Percentiles rank a stretch among this genome's conserved stretches.
Evolutionary conservation across 2,329 filamentous ascomycete genomes (phyloP).

Genomic region (Thermothelomyces thermophilus): DNA sequence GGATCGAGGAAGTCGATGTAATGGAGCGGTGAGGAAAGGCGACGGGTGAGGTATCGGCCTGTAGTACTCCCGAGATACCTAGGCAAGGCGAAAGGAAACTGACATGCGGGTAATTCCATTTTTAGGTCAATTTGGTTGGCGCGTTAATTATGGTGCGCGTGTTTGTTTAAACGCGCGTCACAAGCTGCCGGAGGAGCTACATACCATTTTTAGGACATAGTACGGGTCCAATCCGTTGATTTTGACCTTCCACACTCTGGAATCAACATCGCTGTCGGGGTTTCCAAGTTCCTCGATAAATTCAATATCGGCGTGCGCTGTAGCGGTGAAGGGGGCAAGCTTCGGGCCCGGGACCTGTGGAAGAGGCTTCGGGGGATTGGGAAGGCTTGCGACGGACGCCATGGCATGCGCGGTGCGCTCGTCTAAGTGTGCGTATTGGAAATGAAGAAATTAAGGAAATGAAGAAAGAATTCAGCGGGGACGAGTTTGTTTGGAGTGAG

Average conservation of each 20-base stretch:
- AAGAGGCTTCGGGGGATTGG: constrained; percentile 1
- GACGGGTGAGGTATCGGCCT: background rate
- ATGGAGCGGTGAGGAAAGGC: background rate
- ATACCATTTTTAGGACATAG: constrained; percentile 12
- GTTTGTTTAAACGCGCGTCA: too few species aligned
- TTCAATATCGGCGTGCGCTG: constrained; percentile 5
- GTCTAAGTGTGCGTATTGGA: too few species aligned
- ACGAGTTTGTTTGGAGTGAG: too few species aligned
- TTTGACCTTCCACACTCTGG: constrained; percentile 11
- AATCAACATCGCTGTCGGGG: background rate
- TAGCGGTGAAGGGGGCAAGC: constrained; percentile 13
- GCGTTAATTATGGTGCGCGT: background rate
- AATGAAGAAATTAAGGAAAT: too few species aligned
- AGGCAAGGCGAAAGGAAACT: background rate
- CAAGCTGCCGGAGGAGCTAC: too few species aligned
- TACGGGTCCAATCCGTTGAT: background rate
- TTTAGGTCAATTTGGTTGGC: background rate
- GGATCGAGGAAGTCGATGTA: constrained; percentile 13
- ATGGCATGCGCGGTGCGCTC: too few species aligned
- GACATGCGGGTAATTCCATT: background rate
- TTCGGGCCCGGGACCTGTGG: constrained; percentile 11
- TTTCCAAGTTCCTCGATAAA: constrained; percentile 1
- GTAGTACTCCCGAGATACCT: background rate
- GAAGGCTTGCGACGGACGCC: background rate
- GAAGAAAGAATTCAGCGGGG: too few species aligned